These are phyloP conservation scores for Pterocarpus santalinus DNA, from an alignment of 306 rosid species.

Conservation along the genomic window DNA sequence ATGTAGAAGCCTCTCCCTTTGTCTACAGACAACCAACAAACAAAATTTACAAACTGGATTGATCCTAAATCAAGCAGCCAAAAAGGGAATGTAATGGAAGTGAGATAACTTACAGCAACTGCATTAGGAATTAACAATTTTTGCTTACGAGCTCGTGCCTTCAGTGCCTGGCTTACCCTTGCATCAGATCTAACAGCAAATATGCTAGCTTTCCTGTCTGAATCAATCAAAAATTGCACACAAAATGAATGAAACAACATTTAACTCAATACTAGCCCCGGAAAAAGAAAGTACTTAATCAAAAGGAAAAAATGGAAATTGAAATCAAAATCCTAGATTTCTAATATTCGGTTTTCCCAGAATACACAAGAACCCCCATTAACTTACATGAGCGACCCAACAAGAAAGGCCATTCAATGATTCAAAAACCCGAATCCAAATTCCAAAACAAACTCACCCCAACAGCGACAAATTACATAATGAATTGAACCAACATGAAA, in stretches of 20 bases:
- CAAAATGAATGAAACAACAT: slow-evolving; percentile 32
- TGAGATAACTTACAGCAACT: slow-evolving; percentile 73
- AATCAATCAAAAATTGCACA: slow-evolving; percentile 44
- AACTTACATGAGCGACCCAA: no score
- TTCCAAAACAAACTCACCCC: no score
- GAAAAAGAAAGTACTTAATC: not conserved
- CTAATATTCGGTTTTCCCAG: no score
- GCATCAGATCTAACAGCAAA: slow-evolving; percentile 77
- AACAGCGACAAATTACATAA: no score
- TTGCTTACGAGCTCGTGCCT: slow-evolving; percentile 54
- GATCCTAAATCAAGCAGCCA: slow-evolving; percentile 7
- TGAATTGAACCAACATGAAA: no score
- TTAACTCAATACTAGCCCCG: not conserved
- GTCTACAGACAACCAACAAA: slow-evolving; percentile 48
- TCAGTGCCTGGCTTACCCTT: slow-evolving; percentile 45
- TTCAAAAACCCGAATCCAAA: no score
- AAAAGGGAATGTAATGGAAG: not conserved
- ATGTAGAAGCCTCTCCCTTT: slow-evolving; percentile 49
- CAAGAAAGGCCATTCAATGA: no score
- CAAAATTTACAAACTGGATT: slow-evolving; percentile 33
- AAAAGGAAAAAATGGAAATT: not conserved
- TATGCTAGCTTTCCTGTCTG: slow-evolving; percentile 69
- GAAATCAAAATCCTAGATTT: no score
- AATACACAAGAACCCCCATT: no score
- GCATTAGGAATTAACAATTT: slow-evolving; percentile 71